These are phyloP conservation scores for Thermothielavioides terrestris DNA, from an alignment of 495 filamentous ascomycete species.

Conservation along the genomic window DNA sequence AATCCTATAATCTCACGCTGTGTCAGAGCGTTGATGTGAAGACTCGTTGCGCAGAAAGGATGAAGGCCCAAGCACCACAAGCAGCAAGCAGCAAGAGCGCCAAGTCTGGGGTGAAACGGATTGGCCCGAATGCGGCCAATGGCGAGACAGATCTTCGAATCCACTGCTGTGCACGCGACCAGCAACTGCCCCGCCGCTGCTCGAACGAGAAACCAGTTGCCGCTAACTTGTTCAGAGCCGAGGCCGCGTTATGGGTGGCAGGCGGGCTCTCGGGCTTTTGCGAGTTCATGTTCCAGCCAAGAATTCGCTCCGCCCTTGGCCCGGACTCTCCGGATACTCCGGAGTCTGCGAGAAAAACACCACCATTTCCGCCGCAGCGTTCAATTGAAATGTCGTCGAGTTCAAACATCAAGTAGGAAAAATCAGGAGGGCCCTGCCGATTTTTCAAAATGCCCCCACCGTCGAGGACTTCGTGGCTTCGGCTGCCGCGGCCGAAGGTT, in stretches of 20 bases:
- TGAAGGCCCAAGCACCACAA: no score
- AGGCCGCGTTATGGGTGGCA: no score
- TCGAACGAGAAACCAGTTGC: no score
- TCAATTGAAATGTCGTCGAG: neutral
- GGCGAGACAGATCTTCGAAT: neutral
- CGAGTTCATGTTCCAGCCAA: neutral
- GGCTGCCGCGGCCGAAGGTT: slow-evolving; percentile 32
- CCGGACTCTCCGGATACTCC: neutral
- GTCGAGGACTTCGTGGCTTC: slow-evolving; percentile 15
- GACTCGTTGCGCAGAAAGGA: no score
- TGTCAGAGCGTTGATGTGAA: no score
- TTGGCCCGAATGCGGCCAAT: neutral
- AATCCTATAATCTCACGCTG: no score
- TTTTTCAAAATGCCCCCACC: slow-evolving; percentile 17
- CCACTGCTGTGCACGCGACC: neutral
- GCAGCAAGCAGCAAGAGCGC: no score
- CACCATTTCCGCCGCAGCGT: neutral
- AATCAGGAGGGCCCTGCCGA: neutral
- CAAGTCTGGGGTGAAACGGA: no score
- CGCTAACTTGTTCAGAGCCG: no score
- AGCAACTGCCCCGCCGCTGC: no score
- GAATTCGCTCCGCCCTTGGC: neutral
- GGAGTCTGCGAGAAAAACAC: neutral
- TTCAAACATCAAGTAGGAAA: neutral
- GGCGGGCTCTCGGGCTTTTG: no score